Percentiles rank a stretch among this genome's conserved stretches.
These are phyloP conservation scores for barley (Hordeum vulgare) DNA, from an alignment of 176 grass and related monocot species.

Conservation along the genomic window MorexV3_pseudomolecules_assembly NC_058521.1:558181076-558181575, in stretches of 20 bases:
- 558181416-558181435: constrained; percentile 58
- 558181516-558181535: constrained; percentile 60
- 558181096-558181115: constrained; percentile 72
- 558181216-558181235: constrained; percentile 62
- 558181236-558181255: constrained; percentile 70
- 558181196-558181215: constrained; percentile 88
- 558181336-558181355: constrained; percentile 89
- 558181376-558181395: constrained; percentile 50
- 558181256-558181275: constrained; percentile 53
- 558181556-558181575: constrained; percentile 68
- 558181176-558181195: constrained; percentile 85
- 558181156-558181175: constrained; percentile 85
- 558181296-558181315: constrained; percentile 63
- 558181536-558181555: constrained; percentile 85
- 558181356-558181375: constrained; percentile 79
- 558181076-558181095: constrained; percentile 61
- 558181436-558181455: constrained; percentile 64
- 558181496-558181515: constrained; percentile 48
- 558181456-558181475: constrained; percentile 61
- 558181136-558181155: constrained; percentile 75
- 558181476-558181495: constrained; percentile 55
- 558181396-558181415: constrained; percentile 54
- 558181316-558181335: constrained; percentile 70
- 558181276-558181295: constrained; percentile 35
- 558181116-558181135: constrained; percentile 76